Base-by-base conservation (phyloP, 2,329 filamentous ascomycete genomes). In the Alternaria sp. region DNA sequence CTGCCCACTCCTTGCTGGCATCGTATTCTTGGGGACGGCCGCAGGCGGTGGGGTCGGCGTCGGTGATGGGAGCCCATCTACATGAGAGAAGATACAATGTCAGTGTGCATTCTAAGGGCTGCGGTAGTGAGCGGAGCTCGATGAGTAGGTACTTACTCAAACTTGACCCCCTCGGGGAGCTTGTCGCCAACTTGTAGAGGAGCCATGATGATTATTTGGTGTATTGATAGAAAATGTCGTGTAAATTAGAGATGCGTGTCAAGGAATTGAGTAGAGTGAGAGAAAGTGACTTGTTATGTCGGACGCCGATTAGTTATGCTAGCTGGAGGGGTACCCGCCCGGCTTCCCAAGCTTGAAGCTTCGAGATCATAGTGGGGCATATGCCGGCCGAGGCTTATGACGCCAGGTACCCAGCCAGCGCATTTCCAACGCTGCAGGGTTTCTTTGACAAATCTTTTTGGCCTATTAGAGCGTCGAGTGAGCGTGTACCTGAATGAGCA, bases 81-180 rank as follows among this genome's bases (percentile, higher is more conserved):
- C 43, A 20, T 2, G 14, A 23, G 26, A 28, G 23, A 55, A 26
- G 25, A 33, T 12, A 14, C 33, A 18, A 15, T 18, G 30, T 65
- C 25, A 66, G 64, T 25, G 54, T 25, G 9, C 18, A 8, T 41
- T 11, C 14, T 9, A 25, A 25, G 20, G 5, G 7, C 20, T 53
- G 6, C 53, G 49, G 26, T 46, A 28, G 11, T n/a, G 43, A 23
- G 30, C 33, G 43, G 50, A 44, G 58, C 30, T 56, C 28, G 28
- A 54, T 21, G n/a, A 50, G 45, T 55, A 56, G 18, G 30, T 54
- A 82, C 87, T 75, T 82, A 90, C 88, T 86, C 85, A 86, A 97
- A 97, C 81, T 86, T 85, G 66, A 97, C 90, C 73, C 87, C 91
- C 72, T 89, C 84, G 72, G 94, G 94, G 87, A 98, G 95, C 79